Evolutionary conservation across 176 grass and related monocot genomes (phyloP), one percentile per base, ranked within the genome.

Genomic region (Olyra latifolia): DNA sequence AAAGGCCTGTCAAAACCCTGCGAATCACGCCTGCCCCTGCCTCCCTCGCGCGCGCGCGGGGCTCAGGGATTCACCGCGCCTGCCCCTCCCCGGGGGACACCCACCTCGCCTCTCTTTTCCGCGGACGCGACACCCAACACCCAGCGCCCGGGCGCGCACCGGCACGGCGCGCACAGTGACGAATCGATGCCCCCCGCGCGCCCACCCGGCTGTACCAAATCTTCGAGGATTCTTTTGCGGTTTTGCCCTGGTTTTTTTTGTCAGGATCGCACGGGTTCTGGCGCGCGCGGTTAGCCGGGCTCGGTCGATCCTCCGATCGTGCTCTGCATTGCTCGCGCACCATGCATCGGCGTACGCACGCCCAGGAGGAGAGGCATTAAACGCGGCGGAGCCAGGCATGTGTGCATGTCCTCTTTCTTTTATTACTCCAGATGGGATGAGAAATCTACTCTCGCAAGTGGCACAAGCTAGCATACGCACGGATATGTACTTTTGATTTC

Each of bases 31-130:
- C 53, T 49, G 82, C 50, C 72, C 72, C 35, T 25, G 10, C 14
- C 19, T 62, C 10, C n/a, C 45, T 35, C 7, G 71, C 27, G 53
- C 47, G 52, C 55, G 38, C 38, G 61, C 22, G 41, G 8, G 10
- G 49, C 35, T 9, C 47, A 29, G 78, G 43, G 77, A 27, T 76
- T 52, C 83, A 64, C 62, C 71, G 45, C 53, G 54, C 65, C 32
- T 80, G 81, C 76, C 44, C 76, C 87, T 84, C 68, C 57, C 17
- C 9, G 68, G 86, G 86, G 77, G 75, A 88, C 80, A 84, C 80
- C 41, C 22, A 39, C 48, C n/a, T n/a, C 32, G 32, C 32, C 32
- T 35, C 32, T 35, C 75, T 79, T 78, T 78, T 42, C 41, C 67
- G 16, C 50, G 74, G 57, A 73, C 80, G 74, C 19, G 65, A 82